Conservation (phyloP, 371 early-diverging fungal species). For the Paraphysoderma sedebokerense region DNA sequence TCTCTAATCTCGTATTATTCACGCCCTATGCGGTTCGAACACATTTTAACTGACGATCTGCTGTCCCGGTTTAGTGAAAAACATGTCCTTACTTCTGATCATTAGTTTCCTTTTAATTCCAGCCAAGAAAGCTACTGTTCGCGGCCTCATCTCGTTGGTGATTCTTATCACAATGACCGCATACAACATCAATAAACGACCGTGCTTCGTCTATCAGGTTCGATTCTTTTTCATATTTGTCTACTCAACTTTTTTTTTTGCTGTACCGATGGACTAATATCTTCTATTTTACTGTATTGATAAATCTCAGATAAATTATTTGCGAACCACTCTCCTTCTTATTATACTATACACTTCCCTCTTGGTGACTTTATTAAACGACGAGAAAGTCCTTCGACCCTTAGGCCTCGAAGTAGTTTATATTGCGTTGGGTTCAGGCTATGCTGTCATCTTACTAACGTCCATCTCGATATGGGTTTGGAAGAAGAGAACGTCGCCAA, state of each 20-base stretch:
- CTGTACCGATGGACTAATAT: background rate
- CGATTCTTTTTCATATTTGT: background rate
- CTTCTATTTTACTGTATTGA: too few species aligned
- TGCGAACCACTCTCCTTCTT: background rate
- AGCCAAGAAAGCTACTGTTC: background rate
- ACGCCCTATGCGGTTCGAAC: too few species aligned
- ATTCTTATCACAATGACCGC: slow-evolving; percentile 1
- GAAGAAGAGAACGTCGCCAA: too few species aligned
- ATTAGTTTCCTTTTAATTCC: background rate
- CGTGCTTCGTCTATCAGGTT: slow-evolving; percentile 3
- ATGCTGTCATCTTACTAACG: background rate
- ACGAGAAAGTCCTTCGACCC: background rate
- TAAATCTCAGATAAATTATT: background rate
- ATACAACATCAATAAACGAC: background rate
- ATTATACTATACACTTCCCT: background rate
- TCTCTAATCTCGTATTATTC: too few species aligned
- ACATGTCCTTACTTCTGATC: slow-evolving; percentile 1
- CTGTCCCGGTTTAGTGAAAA: background rate
- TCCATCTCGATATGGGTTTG: too few species aligned
- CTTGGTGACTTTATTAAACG: background rate
- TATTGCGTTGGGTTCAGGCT: background rate
- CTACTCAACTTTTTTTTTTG: background rate
- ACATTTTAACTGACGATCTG: too few species aligned
- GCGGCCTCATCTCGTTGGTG: background rate
- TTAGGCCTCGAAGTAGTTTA: background rate